Evolutionary conservation across 306 rosid species (phyloP).

Genomic region (Citrullus colocynthis): DNA sequence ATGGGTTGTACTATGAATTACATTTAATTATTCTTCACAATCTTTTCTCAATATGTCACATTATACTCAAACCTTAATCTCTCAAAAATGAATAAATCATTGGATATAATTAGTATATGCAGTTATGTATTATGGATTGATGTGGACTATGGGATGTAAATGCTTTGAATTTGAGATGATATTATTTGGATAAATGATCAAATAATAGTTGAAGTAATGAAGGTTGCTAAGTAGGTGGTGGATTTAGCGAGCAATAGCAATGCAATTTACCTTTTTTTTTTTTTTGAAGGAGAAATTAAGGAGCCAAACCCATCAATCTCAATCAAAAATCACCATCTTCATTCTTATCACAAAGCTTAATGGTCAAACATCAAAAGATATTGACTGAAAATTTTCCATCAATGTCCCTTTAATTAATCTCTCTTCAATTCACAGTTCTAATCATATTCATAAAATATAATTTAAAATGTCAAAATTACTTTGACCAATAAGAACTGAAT

Average conservation of each 20-base stretch:
- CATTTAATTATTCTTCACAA: not conserved
- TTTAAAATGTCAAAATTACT: not conserved
- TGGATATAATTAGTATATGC: not conserved
- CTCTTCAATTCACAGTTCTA: not conserved
- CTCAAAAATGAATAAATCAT: not conserved
- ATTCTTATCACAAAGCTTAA: not conserved
- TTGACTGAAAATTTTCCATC: not conserved
- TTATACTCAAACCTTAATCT: not conserved
- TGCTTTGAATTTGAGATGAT: not conserved
- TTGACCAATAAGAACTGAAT: not conserved
- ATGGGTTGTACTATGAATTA: not conserved
- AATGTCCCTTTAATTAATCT: not conserved
- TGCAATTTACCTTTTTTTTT: not conserved
- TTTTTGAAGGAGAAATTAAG: not conserved
- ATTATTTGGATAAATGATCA: not conserved
- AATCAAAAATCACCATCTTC: not conserved
- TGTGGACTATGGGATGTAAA: not conserved
- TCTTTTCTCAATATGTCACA: not conserved
- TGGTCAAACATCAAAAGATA: not conserved
- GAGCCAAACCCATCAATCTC: slow-evolving; percentile 6
- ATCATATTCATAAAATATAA: not conserved
- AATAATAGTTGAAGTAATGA: slow-evolving; percentile 1
- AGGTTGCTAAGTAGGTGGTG: not conserved
- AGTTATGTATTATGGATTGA: not conserved
- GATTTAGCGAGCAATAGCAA: not conserved